Evolutionary conservation across 768 basidiomycete species (phyloP), one percentile per base, ranked within the genome.

Genomic region (Leccinellum albellum): DNA sequence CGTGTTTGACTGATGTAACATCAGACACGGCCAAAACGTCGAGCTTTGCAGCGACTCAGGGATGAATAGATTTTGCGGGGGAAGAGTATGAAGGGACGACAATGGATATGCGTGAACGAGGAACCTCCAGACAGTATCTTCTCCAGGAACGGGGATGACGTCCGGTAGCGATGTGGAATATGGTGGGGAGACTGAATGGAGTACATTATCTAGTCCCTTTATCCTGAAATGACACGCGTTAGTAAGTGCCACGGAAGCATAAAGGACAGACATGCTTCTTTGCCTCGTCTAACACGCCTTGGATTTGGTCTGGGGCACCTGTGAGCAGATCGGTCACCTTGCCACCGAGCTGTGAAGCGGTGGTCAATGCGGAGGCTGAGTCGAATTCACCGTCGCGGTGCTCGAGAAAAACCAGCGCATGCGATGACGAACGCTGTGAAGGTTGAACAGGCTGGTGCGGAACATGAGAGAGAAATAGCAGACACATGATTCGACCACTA

Each of bases 21-120:
- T 98, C 95, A 32, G 94, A 94, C 58, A 97, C 82, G 59, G 93
- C 92, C 7, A 94, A 92, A 21, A 88, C 83, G 71, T 96, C 86
- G n/a, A 98, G 83, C 59, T 78, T 79, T 13, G 92, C 96, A 1
- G 96, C 92, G 10, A 97, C 85, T 59, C 96, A 90, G 40, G 97
- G 97, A 55, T 98, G 81, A 60, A 98, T 78, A 32, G 94, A 92
- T 76, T 97, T 98, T 55, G 93, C 92, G 48, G 87, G 82, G 4
- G 95, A 92, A 0, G 95, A 92, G 64, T 97, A 95, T 12, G 94
- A 84, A 26, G 91, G 92, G 51, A 96, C 88, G 63, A 98, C 82
- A n/a, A n/a, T n/a, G n/a, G n/a, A n/a, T n/a, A 70, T 99, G 96
- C 6, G 96, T 95, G 76, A 84, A 98, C 49, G 79, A 73, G 5